Evolutionary conservation across 2,329 filamentous ascomycete genomes (phyloP), one percentile per base, ranked within the genome.

Genomic region (Sporothrix luriei): DNA sequence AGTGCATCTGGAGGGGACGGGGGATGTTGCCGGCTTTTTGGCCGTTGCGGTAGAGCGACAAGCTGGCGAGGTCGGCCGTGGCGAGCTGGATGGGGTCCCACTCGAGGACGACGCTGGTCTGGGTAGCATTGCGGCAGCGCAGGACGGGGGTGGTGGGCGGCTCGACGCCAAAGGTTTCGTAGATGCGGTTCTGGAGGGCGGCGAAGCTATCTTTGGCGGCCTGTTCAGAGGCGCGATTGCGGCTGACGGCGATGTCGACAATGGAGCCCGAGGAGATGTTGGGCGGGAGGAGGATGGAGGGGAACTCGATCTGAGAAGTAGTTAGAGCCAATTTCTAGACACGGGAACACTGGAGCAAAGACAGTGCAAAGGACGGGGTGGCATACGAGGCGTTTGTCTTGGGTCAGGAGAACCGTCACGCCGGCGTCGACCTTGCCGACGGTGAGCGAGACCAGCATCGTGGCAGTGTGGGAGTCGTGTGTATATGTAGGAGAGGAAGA

Each of bases 341-440:
- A 38, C 40, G 13, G 29, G 2, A 33, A 52, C 26, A 38, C 40
- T 43, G 29, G 2, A 33, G 21, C 54, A 38, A 40, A 19, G 7
- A 24, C 26, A 54, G 43, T 2, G 51, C 49, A 2, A 19, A 48
- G 57, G 24, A n/a, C n/a, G 61, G 24, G 46, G 9, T 72, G 26
- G 80, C 90, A 77, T 88, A 97, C 94, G 76, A 99, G 86, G 78
- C 95, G 90, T 82, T 98, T 98, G 81, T 99, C 95, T 78, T 97
- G 91, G 62, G 95, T 99, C 77, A 99, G 84, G 69, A 99, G 90
- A 72, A 99, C 95, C 65, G 95, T 97, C 78, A 99, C 94, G 81
- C 95, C 95, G 77, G 95, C 95, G 82, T 99, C 95, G 82, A 99
- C 95, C 84, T 99, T 99, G 84, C 95, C 95, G 81, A 99, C 95